A percentile compares a stretch with the other conserved stretches of the same genome.
Evolutionary conservation across 768 basidiomycete genomes (phyloP).

Genomic region (Mycena latifolia): DNA sequence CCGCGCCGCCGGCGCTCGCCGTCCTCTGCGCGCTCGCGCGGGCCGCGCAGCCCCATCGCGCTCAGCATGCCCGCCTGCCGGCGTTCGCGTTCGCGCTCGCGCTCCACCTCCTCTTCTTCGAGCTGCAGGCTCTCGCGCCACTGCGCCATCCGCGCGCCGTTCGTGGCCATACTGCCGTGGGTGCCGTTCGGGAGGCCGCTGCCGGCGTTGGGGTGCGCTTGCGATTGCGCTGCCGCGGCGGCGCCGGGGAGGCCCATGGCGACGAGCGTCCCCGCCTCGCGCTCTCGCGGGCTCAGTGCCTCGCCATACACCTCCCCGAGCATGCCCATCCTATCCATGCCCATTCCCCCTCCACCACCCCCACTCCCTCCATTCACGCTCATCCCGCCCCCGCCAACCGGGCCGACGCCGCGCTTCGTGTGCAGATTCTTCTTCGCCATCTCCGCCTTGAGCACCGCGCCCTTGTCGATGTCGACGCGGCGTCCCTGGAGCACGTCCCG

Average conservation of each 20-base stretch:
- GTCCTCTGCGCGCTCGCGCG: conserved; percentile 8
- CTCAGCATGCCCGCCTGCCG: conserved; percentile 25
- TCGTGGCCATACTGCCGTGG: neutral
- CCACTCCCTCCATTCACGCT: neutral
- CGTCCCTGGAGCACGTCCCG: conserved; percentile 90
- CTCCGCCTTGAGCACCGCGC: conserved; percentile 94
- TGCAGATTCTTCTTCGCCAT: conserved; percentile 99
- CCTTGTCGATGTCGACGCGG: conserved; percentile 93
- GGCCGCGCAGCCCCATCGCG: conserved; percentile 28
- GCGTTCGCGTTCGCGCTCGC: conserved; percentile 43
- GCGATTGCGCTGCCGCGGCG: too few species aligned
- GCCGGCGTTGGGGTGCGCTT: neutral
- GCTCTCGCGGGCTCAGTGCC: conserved; percentile 55
- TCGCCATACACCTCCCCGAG: conserved; percentile 39
- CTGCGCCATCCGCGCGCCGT: conserved; percentile 39
- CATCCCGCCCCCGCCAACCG: conserved; percentile 51
- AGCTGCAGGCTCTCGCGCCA: conserved; percentile 35
- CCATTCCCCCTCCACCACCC: neutral
- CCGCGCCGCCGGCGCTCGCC: conserved; percentile 56
- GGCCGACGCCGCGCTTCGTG: conserved; percentile 92
- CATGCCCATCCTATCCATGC: neutral
- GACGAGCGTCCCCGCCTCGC: conserved; percentile 57
- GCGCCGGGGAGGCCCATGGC: conserved; percentile 63
- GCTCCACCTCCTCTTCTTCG: conserved; percentile 19
- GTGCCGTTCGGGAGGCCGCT: neutral